Base-by-base conservation (phyloP, 177 flowering plant species). In the Telopea speciosissima region DNA sequence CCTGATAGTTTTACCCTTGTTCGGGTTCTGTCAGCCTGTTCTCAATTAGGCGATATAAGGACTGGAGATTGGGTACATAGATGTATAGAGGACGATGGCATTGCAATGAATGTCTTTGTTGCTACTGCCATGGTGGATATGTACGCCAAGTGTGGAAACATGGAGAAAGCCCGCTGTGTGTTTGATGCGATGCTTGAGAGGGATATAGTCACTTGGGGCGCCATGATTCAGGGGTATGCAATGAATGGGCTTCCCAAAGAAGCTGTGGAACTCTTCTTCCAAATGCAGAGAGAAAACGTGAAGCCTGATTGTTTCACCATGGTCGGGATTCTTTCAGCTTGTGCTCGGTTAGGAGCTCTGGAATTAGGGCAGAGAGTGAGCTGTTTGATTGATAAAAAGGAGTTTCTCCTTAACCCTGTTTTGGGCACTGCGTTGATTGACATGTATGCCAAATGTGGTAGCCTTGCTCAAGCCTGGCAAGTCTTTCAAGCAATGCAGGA, bases 211-310 rank as follows among this genome's bases (percentile, higher is more conserved):
- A 10, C 54, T 49, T 49, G 54, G 54, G 19, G 54, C 0, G 54
- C 54, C 83, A 19, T 89, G 87, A 82, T 91, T 68, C 82, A 82
- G 28, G 92, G 91, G 19, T 88, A 88, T 80, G 86, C 89, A 21
- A 80, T 81, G 3, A 85, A 90, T 80, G 89, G 92, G 42, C 79
- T 75, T 42, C 88, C 92, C 3, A 84, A 79, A 67, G 86, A 90
- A 76, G 90, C 90, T 2, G 17, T 88, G 56, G 82, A 87, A 21
- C 61, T 87, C 12, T 90, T 85, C 73, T 76, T 69, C 33, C 45
- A 69, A 63, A 90, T 90, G 96, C 82, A 70, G 71, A 63, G 64
- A 13, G 83, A 81, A 45, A 73, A 83, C 68, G 40, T 86, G 42
- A 74, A 70, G 69, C 89, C 90, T 10, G 93, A 89, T 81, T 69